Base-by-base conservation (phyloP, 768 basidiomycete species). In the Neoboletus subvelutipes region DNA sequence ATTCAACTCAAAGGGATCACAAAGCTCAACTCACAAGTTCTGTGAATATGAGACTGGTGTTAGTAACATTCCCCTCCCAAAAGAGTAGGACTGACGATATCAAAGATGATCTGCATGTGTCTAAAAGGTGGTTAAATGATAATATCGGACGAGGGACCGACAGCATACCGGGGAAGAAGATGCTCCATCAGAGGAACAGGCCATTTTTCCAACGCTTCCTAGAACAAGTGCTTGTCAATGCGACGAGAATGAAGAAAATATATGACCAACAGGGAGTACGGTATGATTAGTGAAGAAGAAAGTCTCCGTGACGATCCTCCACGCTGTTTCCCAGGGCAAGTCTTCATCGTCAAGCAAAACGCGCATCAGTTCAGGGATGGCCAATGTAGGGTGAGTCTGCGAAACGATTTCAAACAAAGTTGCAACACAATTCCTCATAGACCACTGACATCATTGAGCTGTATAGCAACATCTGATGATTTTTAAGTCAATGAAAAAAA, bases 221-320 rank as follows among this genome's bases (percentile, higher is more conserved):
- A 52, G 60, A 42, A 34, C 29, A 33, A 31, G 22, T 40, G 12
- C 39, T 40, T 34, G 26, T 46, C 26, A 61, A 40, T 34, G 36
- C 2, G 18, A 29, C 2, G 13, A 53, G n/a, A n/a, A 39, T 22
- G n/a, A 11, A 59, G 39, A 24, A 39, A 39, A 3, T 5, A 20
- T 15, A 45, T 39, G 48, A 80, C 84, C 64, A 40, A 88, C 92
- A 24, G 93, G 91, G 31, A 97, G 78, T 31, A 98, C 94, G 9
- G 92, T 94, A 73, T 94, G 94, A 71, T 96, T 97, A 11, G 94
- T 98, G 77, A 94, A 98, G 73, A 91, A 94, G 78, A 97, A 95
- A 3, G 91, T 93, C 68, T 88, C 88, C 51, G 85, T 92, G 45
- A 88, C 86, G 64, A 98, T 92, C 24, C 79, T 72, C 97, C 97